Conservation (phyloP, 2,329 filamentous ascomycete species). For the Lachnellula subtilissima region DNA sequence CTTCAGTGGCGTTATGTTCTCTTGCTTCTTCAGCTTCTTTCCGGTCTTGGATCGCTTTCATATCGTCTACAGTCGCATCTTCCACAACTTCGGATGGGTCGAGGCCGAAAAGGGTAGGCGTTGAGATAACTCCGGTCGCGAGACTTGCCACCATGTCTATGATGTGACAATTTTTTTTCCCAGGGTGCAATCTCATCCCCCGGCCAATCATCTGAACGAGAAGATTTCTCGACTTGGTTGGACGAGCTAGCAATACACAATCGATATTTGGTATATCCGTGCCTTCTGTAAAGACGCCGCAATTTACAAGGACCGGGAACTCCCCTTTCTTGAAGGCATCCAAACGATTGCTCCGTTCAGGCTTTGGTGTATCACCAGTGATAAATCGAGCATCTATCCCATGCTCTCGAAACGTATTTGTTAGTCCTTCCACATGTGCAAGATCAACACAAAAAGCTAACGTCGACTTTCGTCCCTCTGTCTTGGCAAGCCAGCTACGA, state of each 20-base stretch:
- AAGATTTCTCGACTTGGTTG: slow-evolving; percentile 87
- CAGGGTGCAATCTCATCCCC: slow-evolving; percentile 76
- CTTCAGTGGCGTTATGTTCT: slow-evolving; percentile 9
- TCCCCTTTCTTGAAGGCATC: slow-evolving; percentile 70
- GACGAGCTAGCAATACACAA: slow-evolving; percentile 81
- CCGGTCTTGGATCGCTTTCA: slow-evolving; percentile 48
- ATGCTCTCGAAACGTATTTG: slow-evolving; percentile 66
- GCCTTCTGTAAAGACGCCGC: slow-evolving; percentile 93
- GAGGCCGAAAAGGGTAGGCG: slow-evolving; percentile 87
- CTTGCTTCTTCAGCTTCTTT: slow-evolving; percentile 36
- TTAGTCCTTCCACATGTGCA: slow-evolving; percentile 71
- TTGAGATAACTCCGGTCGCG: slow-evolving; percentile 79
- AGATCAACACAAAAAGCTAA: slow-evolving; percentile 93
- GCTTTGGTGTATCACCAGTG: slow-evolving; percentile 71
- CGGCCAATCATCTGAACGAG: slow-evolving; percentile 97
- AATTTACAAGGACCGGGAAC: slow-evolving; percentile 88
- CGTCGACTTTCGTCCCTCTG: slow-evolving; percentile 70
- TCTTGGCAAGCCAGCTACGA: slow-evolving; percentile 78
- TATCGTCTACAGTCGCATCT: slow-evolving; percentile 56
- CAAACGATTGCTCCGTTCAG: slow-evolving; percentile 64
- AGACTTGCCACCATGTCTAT: slow-evolving; percentile 93
- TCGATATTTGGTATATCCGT: slow-evolving; percentile 98
- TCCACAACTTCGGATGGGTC: slow-evolving; percentile 75
- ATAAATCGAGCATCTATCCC: slow-evolving; percentile 82
- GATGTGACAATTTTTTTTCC: slow-evolving; percentile 84